Evolutionary conservation across 306 rosid genomes (phyloP), one percentile per base, ranked within the genome.

Genomic region (Trifolium subterraneum): DNA sequence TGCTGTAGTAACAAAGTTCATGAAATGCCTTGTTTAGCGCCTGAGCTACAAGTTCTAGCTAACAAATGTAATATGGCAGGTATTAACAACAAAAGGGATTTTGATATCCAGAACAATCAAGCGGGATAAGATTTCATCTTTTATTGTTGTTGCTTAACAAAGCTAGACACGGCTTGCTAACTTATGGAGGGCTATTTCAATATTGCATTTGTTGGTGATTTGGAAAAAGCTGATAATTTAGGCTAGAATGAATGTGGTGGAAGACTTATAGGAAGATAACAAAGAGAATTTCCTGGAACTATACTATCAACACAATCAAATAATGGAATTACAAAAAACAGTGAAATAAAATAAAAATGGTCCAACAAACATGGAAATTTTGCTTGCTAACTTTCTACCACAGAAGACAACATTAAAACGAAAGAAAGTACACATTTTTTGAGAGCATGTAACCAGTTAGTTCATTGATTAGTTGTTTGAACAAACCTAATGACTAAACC

Each of bases 51-150:
- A 67, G 68, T 36, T 16, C 22, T 56, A 77, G 79, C 41, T 51
- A 64, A 69, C 20, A 62, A 67, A 67, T 33, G 31, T 70, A 60
- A 41, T 72, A 41, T 54, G 47, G 63, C 58, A 77, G 19, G 64
- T 25, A 29, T 65, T 27, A 72, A 29, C 64, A 47, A 42, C 8
- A 60, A 31, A 36, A 62, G 50, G 29, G 73, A 80, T 70, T 47
- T 44, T 23, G 47, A 39, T 22, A 59, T 48, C 56, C 11, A 36
- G 62, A 51, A 41, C 68, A 29, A 73, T 73, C 16, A 42, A 52
- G 36, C 13, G 14, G 56, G 27, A 52, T 52, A 69, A n/a, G 42
- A 19, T 36, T 58, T 14, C 78, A 75, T 42, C 29, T 15, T 54
- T 41, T 27, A 13, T 27, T 13, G 29, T 14, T 6, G 60, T 70